Percentiles rank a stretch among this genome's conserved stretches.
Evolutionary conservation across 257 asterid species (phyloP).

Genomic region (Jacaranda mimosifolia): DNA sequence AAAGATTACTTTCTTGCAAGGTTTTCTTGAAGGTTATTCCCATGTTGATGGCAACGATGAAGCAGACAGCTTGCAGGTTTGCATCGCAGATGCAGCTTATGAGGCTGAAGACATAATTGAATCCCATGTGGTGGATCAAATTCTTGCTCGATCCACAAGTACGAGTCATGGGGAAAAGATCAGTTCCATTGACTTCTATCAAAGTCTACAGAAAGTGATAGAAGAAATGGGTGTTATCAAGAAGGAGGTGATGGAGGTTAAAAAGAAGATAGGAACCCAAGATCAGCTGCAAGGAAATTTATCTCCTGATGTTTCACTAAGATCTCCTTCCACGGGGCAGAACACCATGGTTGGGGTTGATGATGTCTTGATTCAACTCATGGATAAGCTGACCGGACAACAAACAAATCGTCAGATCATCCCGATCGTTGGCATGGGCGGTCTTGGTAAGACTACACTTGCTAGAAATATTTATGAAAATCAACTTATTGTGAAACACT

Average conservation of each 20-base stretch:
- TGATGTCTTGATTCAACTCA: neutral
- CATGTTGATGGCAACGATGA: neutral
- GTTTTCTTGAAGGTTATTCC: constrained; percentile 25
- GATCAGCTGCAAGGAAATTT: neutral
- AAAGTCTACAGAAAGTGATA: neutral
- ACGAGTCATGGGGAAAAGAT: neutral
- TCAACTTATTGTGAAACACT: neutral
- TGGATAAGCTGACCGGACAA: constrained; percentile 21
- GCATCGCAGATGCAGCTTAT: constrained; percentile 32
- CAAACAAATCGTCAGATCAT: neutral
- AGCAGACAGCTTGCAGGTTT: constrained; percentile 13
- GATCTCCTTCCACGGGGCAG: neutral
- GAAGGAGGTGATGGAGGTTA: constrained; percentile 18
- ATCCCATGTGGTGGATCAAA: constrained; percentile 3
- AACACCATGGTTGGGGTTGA: constrained; percentile 24
- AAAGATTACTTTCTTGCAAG: neutral
- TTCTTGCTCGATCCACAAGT: neutral
- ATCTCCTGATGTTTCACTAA: neutral
- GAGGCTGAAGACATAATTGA: constrained; percentile 18
- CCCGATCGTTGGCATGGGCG: constrained; percentile 25
- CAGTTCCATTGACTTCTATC: constrained; percentile 4
- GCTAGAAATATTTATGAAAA: constrained; percentile 6
- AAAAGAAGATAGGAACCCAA: constrained; percentile 1
- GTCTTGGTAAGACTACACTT: constrained; percentile 30
- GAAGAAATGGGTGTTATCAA: neutral